phyloP scores from a whole-genome alignment of 345 rosid species.

The Salix purpurea region DNA sequence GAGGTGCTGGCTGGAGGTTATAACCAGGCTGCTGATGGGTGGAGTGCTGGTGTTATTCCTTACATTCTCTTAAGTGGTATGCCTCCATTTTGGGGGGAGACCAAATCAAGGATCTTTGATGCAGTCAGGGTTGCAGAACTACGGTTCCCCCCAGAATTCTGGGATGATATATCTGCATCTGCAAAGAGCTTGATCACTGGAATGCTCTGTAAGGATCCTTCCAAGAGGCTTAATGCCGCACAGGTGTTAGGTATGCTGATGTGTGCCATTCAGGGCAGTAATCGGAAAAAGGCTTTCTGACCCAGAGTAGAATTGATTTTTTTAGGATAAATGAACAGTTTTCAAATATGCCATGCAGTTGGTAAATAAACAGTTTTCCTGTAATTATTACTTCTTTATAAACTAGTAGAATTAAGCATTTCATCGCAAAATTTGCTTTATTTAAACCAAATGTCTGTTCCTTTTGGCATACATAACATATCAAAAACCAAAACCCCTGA shows the following conservation, averaged over 20 bases:
- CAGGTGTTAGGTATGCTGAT: conserved; percentile 54
- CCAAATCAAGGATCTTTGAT: conserved; percentile 74
- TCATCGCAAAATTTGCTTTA: not conserved
- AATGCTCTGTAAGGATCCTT: conserved; percentile 76
- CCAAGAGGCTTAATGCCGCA: conserved; percentile 57
- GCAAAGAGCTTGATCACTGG: conserved; percentile 62
- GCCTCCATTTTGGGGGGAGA: conserved; percentile 79
- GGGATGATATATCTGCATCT: conserved; percentile 57
- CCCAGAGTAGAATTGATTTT: not conserved
- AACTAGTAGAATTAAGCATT: not conserved
- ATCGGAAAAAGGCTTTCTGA: not conserved
- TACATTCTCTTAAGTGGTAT: conserved; percentile 66
- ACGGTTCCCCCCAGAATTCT: conserved; percentile 56
- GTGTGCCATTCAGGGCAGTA: not conserved
- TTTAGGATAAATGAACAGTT: not conserved
- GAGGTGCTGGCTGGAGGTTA: conserved; percentile 70
- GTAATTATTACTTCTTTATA: not conserved
- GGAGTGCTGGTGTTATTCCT: conserved; percentile 77
- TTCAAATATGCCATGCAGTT: not conserved
- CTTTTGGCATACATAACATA: not conserved
- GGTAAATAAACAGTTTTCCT: not conserved
- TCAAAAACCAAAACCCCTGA: not conserved
- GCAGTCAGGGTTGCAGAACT: conserved; percentile 80
- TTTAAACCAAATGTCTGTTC: not conserved
- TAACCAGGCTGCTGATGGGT: conserved; percentile 68